Evolutionary conservation across 108 stramenopile genomes (phyloP).

Genomic region (Nitzschia sp.): DNA sequence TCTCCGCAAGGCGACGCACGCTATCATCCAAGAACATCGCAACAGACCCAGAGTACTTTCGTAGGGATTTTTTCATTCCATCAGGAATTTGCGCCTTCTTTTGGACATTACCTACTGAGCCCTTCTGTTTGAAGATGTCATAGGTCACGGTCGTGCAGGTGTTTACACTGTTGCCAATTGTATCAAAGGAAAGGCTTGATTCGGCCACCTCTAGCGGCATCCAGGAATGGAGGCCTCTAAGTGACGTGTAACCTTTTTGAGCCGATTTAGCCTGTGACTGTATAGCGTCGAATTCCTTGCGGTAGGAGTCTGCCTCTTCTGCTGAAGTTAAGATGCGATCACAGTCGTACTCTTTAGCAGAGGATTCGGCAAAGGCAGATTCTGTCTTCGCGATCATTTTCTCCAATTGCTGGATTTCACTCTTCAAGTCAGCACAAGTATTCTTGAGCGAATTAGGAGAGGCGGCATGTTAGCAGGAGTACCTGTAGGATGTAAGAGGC

Average conservation of each 20-base stretch:
- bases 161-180: neutral
- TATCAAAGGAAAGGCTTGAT: neutral
- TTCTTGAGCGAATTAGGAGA: too few relatives aligned
- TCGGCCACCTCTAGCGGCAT: neutral
- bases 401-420: too few relatives aligned
- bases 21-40: conserved; percentile 3
- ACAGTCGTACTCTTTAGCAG: neutral
- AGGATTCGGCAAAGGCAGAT: neutral
- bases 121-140: neutral
- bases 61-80: neutral
- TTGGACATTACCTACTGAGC: neutral
- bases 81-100: neutral
- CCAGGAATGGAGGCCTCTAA: conserved; percentile 18
- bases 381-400: neutral
- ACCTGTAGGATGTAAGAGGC: too few relatives aligned
- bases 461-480: too few relatives aligned
- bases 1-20: neutral
- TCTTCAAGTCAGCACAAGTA: too few relatives aligned
- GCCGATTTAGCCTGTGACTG: neutral
- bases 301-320: neutral
- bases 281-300: neutral
- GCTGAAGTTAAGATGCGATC: neutral
- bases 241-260: conserved; percentile 7
- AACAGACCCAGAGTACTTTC: conserved; percentile 7
- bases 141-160: neutral